Evolutionary conservation across 108 stramenopile species (phyloP), one percentile per base, ranked within the genome.

Genomic region (Fragilaria crotonensis): DNA sequence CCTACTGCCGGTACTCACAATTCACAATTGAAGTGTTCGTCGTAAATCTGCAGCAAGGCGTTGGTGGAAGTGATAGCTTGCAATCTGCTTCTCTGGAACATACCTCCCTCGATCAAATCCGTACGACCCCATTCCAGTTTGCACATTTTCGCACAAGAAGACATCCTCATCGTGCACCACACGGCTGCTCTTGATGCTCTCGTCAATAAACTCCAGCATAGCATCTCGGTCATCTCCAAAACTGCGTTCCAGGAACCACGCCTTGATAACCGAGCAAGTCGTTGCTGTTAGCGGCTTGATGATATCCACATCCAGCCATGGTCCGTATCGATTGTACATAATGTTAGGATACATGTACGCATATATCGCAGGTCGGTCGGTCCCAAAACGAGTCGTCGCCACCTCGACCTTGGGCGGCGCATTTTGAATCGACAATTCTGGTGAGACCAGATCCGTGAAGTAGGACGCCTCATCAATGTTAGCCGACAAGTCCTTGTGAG

Each of bases 161-260:
- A 53, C 48, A 44, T 72, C 71, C 45, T 72, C 71, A n/a, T 67
- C 60, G 22, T 72, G 71, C 3, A 72, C 71, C 29, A n/a, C 36
- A 26, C 47, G 57, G 52, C 60, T 62, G 27, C 52, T 50, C 27
- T 0, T 25, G 14, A 72, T 27, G 27, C 48, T 67, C 25, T 18
- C 60, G 21, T 30, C 55, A 7, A 62, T 57, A 49, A 48, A 62
- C n/a, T 45, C 63, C 33, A 19, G 21, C 28, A 18, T 41, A 21
- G 56, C 33, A 32, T 41, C 27, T 21, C 14, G 28, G 30, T 41
- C 53, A 5, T 33, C 53, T n/a, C n/a, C n/a, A n/a, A n/a, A n/a
- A n/a, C n/a, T n/a, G 28, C 19, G 20, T 45, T 63, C 62, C 9
- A 63, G 52, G 48, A 63, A 72, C 62, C 61, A 67, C 11, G 54